Percentiles rank a stretch among this genome's conserved stretches.
Evolutionary conservation across 805 yeast genomes (phyloP).

Genomic region (Lachancea quebecensis): DNA sequence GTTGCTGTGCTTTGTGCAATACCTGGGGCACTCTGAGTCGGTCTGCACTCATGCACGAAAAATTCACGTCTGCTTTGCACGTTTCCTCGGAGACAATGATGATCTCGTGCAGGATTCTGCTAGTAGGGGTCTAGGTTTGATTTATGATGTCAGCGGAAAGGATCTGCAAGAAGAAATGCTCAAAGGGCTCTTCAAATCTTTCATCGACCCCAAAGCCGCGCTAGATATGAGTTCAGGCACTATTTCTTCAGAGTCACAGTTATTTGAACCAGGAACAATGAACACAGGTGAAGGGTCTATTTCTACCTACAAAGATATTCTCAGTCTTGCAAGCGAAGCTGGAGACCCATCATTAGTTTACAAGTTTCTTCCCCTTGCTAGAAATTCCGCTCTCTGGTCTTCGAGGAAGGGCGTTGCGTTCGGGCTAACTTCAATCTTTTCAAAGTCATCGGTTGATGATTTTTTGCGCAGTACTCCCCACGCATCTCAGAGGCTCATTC

Average conservation of each 20-base stretch:
- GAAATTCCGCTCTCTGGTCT: conserved; percentile 83
- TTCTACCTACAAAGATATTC: conserved; percentile 84
- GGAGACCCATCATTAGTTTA: conserved; percentile 94
- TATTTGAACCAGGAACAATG: conserved; percentile 77
- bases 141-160: conserved; percentile 68
- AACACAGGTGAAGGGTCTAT: conserved; percentile 80
- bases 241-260: conserved; percentile 69
- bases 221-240: conserved; percentile 48
- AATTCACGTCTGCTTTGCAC: conserved; percentile 70
- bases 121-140: conserved; percentile 74
- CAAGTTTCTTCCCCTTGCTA: conserved; percentile 88
- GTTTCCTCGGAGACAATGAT: conserved; percentile 71
- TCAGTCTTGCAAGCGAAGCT: conserved; percentile 83
- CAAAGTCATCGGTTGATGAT: conserved; percentile 66
- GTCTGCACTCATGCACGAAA: conserved; percentile 42
- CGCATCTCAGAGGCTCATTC: conserved; percentile 58
- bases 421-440: conserved; percentile 79
- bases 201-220: conserved; percentile 58
- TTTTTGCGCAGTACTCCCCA: conserved; percentile 47
- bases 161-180: conserved; percentile 68
- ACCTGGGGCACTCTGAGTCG: conserved; percentile 45
- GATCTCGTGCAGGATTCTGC: conserved; percentile 91
- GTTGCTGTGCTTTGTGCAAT: conserved; percentile 74
- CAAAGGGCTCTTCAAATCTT: conserved; percentile 63
- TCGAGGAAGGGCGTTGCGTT: conserved; percentile 91